Evolutionary conservation across 2,329 filamentous ascomycete species (phyloP).

Genomic region (Talaromyces sp.): DNA sequence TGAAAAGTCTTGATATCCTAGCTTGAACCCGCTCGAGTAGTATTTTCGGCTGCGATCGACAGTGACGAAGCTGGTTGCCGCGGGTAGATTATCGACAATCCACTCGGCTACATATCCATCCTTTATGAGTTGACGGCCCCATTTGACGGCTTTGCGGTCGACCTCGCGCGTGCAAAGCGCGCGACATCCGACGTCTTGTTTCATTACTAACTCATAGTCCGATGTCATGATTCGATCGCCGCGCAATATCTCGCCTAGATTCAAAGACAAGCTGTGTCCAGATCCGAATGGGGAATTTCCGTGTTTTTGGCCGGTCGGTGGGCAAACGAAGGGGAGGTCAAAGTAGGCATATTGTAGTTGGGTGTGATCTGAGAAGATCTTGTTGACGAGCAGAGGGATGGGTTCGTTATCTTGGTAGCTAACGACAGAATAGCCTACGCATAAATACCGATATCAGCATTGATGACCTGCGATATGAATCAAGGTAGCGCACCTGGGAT

Average conservation of each 20-base stretch:
- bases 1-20: slow-evolving; percentile 70
- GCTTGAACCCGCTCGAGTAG: slow-evolving; percentile 85
- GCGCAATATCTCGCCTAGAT: slow-evolving; percentile 81
- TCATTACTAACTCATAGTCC: slow-evolving; percentile 77
- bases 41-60: slow-evolving; percentile 82
- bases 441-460: slow-evolving; percentile 3
- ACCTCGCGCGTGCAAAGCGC: slow-evolving; percentile 69
- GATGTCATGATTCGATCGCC: slow-evolving; percentile 82
- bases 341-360: slow-evolving; percentile 90
- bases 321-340: slow-evolving; percentile 82
- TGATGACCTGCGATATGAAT: neutral
- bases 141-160: slow-evolving; percentile 60
- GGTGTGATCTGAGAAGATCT: slow-evolving; percentile 84
- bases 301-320: slow-evolving; percentile 65
- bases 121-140: slow-evolving; percentile 68
- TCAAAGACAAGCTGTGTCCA: slow-evolving; percentile 74
- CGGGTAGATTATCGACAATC: slow-evolving; percentile 89
- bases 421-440: slow-evolving; percentile 73
- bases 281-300: slow-evolving; percentile 67
- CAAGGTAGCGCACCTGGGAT: slow-evolving; percentile 65
- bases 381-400: slow-evolving; percentile 85
- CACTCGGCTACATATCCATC: slow-evolving; percentile 85
- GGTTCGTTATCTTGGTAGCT: slow-evolving; percentile 72
- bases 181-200: slow-evolving; percentile 68
- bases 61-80: slow-evolving; percentile 83